Evolutionary conservation across 2,329 filamentous ascomycete species (phyloP).

Genomic region (Diplodia scrobiculata): DNA sequence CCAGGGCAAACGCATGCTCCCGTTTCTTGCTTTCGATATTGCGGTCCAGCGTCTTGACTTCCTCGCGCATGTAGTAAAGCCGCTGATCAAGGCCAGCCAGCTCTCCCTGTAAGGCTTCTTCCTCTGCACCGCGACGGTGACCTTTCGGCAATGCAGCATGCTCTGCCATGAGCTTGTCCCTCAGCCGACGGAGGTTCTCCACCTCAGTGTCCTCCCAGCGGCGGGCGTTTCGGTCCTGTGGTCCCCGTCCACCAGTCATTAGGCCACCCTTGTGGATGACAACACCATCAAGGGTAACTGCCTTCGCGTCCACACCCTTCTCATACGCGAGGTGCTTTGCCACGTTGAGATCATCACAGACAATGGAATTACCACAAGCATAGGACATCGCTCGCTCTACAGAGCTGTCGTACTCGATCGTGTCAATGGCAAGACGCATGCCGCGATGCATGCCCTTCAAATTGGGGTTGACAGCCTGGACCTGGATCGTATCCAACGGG

Average conservation of each 20-base stretch:
- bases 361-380: constrained; percentile 90
- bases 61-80: constrained; percentile 69
- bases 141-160: constrained; percentile 77
- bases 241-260: constrained; percentile 92
- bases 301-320: constrained; percentile 83
- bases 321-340: constrained; percentile 90
- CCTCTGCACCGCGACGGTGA: constrained; percentile 72
- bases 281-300: constrained; percentile 90
- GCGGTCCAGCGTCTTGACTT: constrained; percentile 74
- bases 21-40: constrained; percentile 84
- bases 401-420: constrained; percentile 86
- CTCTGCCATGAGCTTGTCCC: constrained; percentile 74
- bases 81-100: constrained; percentile 77
- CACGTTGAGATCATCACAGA: constrained; percentile 83
- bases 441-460: constrained; percentile 86
- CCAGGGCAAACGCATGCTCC: constrained; percentile 72
- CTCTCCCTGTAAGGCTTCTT: constrained; percentile 79
- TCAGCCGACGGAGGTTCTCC: constrained; percentile 76
- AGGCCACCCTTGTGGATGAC: constrained; percentile 95
- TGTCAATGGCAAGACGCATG: constrained; percentile 87
- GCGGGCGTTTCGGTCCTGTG: constrained; percentile 70
- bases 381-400: constrained; percentile 92
- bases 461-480: constrained; percentile 84
- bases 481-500: constrained; percentile 94
- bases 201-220: constrained; percentile 89